These are phyloP conservation scores for Colletotrichum viniferum DNA, from an alignment of 2,329 filamentous ascomycete species.

Conservation along the genomic window DNA sequence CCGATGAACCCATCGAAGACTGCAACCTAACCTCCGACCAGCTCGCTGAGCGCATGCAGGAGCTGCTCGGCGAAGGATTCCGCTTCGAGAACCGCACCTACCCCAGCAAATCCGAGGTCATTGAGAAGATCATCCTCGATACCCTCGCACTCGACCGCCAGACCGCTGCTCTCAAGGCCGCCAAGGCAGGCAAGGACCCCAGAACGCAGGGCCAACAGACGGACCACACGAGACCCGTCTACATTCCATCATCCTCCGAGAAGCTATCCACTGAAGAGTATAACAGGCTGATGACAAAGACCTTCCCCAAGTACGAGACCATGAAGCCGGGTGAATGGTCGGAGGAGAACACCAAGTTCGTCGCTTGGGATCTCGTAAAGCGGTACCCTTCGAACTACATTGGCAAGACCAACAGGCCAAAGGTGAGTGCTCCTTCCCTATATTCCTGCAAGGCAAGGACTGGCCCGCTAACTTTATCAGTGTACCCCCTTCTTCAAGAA, in stretches of 20 bases:
- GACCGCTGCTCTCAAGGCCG: not conserved
- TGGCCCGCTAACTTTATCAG: slow-evolving; percentile 27
- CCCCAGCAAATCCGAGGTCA: not conserved
- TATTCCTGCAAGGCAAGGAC: not conserved
- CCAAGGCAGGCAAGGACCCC: not conserved
- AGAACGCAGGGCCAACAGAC: not conserved
- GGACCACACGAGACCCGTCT: not conserved
- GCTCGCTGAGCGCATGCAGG: not conserved
- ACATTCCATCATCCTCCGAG: slow-evolving; percentile 2
- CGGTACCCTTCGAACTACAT: slow-evolving; percentile 66
- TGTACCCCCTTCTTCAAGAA: slow-evolving; percentile 57
- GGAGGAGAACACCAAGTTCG: slow-evolving; percentile 41
- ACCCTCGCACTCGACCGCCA: slow-evolving; percentile 1
- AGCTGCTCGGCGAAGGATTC: not conserved
- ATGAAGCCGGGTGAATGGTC: slow-evolving; percentile 21
- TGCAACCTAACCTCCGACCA: not conserved
- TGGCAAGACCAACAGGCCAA: slow-evolving; percentile 54
- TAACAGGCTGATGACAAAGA: not conserved
- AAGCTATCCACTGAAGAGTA: not conserved
- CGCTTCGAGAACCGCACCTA: not conserved
- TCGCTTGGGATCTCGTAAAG: slow-evolving; percentile 56
- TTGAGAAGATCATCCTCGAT: not conserved
- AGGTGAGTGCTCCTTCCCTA: slow-evolving; percentile 34
- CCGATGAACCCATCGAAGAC: not conserved
- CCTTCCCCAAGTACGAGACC: slow-evolving; percentile 5